Percentiles rank a stretch among this genome's conserved stretches.
These are phyloP conservation scores for Reutealis trisperma DNA, from an alignment of 345 rosid species.

Conservation along the genomic window DNA sequence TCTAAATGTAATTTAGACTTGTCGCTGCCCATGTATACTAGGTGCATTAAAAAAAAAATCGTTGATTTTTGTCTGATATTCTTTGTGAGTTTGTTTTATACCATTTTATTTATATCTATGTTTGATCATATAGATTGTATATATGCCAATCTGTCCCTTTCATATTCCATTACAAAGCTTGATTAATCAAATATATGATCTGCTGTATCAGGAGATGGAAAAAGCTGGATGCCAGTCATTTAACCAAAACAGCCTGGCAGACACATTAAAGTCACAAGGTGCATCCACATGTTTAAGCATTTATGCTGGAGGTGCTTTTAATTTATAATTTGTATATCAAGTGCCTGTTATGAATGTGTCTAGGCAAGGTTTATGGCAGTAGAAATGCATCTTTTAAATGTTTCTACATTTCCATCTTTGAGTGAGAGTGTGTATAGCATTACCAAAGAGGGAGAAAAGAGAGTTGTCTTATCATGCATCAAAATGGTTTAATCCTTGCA, in stretches of 20 bases:
- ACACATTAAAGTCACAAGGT: slow-evolving; percentile 80
- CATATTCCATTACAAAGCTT: not conserved
- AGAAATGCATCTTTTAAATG: not conserved
- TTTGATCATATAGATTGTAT: slow-evolving; percentile 1
- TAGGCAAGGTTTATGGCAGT: slow-evolving; percentile 5
- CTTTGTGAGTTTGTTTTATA: not conserved
- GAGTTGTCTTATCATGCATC: not conserved
- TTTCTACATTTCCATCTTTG: not conserved
- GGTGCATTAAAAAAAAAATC: slow-evolving; percentile 1
- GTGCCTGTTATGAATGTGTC: slow-evolving; percentile 6
- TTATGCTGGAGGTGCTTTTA: slow-evolving; percentile 6
- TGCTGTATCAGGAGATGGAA: slow-evolving; percentile 72
- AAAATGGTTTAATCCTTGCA: slow-evolving; percentile 1
- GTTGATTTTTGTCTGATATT: not conserved
- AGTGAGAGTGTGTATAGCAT: too few species aligned
- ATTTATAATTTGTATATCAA: not conserved
- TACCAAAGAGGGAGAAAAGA: not conserved
- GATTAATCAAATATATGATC: slow-evolving; percentile 18
- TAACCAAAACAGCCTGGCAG: slow-evolving; percentile 59
- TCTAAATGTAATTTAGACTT: slow-evolving; percentile 47
- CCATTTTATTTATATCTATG: not conserved
- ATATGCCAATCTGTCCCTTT: not conserved
- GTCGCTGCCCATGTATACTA: slow-evolving; percentile 17
- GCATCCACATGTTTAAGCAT: slow-evolving; percentile 15
- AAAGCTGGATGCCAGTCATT: slow-evolving; percentile 52